These are phyloP conservation scores for Mortierella hygrophila DNA, from an alignment of 192 early-diverging fungal genomes.

Conservation along the genomic window DNA sequence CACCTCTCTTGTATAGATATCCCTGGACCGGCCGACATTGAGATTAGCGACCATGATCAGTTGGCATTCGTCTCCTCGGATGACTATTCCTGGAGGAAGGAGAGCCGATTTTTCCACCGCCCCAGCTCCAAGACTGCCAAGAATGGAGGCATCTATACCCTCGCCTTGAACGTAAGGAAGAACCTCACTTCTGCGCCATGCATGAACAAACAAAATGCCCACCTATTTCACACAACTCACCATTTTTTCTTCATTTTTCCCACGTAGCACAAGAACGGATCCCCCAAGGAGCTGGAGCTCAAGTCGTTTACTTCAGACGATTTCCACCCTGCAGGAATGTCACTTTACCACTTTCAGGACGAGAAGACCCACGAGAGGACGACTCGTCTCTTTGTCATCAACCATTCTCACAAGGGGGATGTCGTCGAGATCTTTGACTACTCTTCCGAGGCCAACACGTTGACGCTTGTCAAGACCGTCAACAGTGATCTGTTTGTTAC, in stretches of 20 bases:
- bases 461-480: constrained; percentile 43
- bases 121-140: constrained; percentile 38
- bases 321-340: constrained; percentile 55
- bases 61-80: constrained; percentile 51
- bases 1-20: constrained; percentile 11
- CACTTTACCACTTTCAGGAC: constrained; percentile 29
- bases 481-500: constrained; percentile 36
- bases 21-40: constrained; percentile 46
- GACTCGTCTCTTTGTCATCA: constrained; percentile 50
- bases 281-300: constrained; percentile 29
- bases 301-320: constrained; percentile 21
- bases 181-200: not conserved
- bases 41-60: constrained; percentile 38
- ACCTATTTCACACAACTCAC: not conserved
- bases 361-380: constrained; percentile 17
- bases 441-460: constrained; percentile 10
- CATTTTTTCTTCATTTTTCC: not conserved
- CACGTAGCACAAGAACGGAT: constrained; percentile 26
- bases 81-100: constrained; percentile 44
- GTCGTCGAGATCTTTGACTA: constrained; percentile 55
- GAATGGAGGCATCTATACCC: constrained; percentile 48
- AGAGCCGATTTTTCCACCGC: constrained; percentile 45
- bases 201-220: too few species aligned
- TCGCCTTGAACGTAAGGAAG: constrained; percentile 20
- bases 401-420: constrained; percentile 51